phyloP scores from a whole-genome alignment of 2,329 filamentous ascomycete species.

The Aureobasidium sp. region DNA sequence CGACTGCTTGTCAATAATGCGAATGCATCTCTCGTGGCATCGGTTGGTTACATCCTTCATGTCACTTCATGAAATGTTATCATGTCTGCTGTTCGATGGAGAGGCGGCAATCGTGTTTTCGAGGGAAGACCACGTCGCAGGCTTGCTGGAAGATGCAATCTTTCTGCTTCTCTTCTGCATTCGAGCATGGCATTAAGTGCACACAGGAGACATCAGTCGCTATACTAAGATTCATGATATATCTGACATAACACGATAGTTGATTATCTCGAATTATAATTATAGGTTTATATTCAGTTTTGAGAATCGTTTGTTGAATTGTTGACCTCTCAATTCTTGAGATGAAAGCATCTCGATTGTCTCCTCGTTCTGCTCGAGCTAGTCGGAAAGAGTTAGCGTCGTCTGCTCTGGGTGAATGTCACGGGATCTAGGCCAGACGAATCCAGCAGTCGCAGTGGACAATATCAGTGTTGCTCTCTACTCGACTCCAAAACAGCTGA shows the following conservation, averaged over 20 bases:
- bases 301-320: too few species aligned
- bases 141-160: too few species aligned
- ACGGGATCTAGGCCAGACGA: neutral
- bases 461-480: too few species aligned
- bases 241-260: too few species aligned
- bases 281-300: too few species aligned
- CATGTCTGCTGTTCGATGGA: neutral
- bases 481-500: too few species aligned
- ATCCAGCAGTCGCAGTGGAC: neutral
- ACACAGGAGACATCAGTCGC: too few species aligned
- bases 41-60: conserved; percentile 91
- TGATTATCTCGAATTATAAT: too few species aligned
- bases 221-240: too few species aligned
- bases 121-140: neutral
- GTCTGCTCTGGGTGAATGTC: neutral
- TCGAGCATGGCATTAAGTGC: too few species aligned
- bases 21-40: conserved; percentile 95
- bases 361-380: neutral
- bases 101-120: neutral
- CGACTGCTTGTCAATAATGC: conserved; percentile 99
- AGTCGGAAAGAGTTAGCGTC: neutral
- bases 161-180: too few species aligned
- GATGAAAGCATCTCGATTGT: neutral
- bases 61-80: conserved; percentile 40
- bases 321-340: neutral